These are phyloP conservation scores for Anthracocystis walkeri DNA, from an alignment of 1,284 basidiomycete genomes.

Conservation along the genomic window DNA sequence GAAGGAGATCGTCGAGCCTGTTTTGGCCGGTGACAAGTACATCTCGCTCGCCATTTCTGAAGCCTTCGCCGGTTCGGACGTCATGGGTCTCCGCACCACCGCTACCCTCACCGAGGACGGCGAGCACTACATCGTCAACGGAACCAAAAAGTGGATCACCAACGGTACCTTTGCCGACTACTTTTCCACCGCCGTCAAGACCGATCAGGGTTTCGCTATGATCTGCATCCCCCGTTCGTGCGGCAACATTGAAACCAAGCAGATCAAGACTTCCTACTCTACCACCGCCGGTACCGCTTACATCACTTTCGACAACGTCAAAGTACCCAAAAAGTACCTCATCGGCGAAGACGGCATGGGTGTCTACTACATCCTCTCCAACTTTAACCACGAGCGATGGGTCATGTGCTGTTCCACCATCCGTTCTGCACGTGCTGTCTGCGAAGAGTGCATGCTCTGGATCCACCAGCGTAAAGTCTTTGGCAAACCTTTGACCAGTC, in stretches of 20 bases:
- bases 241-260: slow-evolving; percentile 80
- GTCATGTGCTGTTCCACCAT: slow-evolving; percentile 80
- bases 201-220: slow-evolving; percentile 83
- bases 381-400: slow-evolving; percentile 72
- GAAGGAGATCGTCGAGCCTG: slow-evolving; percentile 81
- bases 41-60: slow-evolving; percentile 85
- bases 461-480: slow-evolving; percentile 69
- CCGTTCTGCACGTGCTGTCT: slow-evolving; percentile 71
- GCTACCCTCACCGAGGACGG: slow-evolving; percentile 86
- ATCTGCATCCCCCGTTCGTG: slow-evolving; percentile 76
- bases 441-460: slow-evolving; percentile 67
- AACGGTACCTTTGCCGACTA: slow-evolving; percentile 77
- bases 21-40: slow-evolving; percentile 85
- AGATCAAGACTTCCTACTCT: slow-evolving; percentile 76
- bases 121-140: slow-evolving; percentile 72
- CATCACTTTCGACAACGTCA: slow-evolving; percentile 87
- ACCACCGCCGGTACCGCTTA: slow-evolving; percentile 77
- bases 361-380: slow-evolving; percentile 78
- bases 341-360: slow-evolving; percentile 86
- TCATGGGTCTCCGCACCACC: slow-evolving; percentile 76
- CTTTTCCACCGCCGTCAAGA: slow-evolving; percentile 72
- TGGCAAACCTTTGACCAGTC: slow-evolving; percentile 77
- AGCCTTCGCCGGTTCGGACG: slow-evolving; percentile 91
- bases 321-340: slow-evolving; percentile 85
- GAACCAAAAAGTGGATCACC: slow-evolving; percentile 82